phyloP scores from a whole-genome alignment of 1,284 basidiomycete genomes.

The Malassezia slooffiae region DNA sequence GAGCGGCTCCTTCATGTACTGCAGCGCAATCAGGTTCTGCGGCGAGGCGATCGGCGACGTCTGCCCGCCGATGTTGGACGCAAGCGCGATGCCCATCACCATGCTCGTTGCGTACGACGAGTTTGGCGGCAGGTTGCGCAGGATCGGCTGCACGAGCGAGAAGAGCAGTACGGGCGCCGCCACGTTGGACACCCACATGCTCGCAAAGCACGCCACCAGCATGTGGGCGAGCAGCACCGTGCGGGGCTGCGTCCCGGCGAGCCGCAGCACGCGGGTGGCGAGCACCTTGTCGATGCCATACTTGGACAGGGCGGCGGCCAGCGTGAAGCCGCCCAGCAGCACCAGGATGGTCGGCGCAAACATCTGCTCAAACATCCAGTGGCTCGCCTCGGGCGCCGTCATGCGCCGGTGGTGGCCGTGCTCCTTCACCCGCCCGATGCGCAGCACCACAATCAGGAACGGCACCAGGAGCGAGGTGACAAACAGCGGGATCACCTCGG shows the following conservation, averaged over 20 bases:
- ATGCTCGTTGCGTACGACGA: constrained; percentile 80
- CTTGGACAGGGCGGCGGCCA: constrained; percentile 90
- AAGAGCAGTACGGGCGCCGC: constrained; percentile 95
- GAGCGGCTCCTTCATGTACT: constrained; percentile 72
- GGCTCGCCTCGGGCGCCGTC: constrained; percentile 63
- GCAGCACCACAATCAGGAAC: constrained; percentile 72
- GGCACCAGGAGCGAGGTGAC: constrained; percentile 87
- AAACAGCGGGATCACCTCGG: constrained; percentile 92
- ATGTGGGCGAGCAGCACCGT: constrained; percentile 86
- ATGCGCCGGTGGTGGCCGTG: constrained; percentile 51
- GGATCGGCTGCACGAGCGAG: constrained; percentile 90
- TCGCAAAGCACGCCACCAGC: constrained; percentile 91
- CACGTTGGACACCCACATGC: constrained; percentile 99
- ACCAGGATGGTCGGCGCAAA: constrained; percentile 79
- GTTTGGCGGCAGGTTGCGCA: constrained; percentile 76
- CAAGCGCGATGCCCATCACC: constrained; percentile 88
- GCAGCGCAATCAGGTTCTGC: constrained; percentile 88
- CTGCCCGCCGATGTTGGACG: constrained; percentile 96
- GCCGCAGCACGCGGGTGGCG: constrained; percentile 78
- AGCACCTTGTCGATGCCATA: constrained; percentile 84
- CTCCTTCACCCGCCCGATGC: constrained; percentile 63
- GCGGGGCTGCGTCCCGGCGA: constrained; percentile 77
- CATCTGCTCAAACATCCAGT: constrained; percentile 59
- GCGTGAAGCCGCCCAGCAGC: constrained; percentile 75
- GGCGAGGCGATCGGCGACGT: constrained; percentile 83